phyloP scores from a whole-genome alignment of 2,329 filamentous ascomycete species.

The Ceratocystis diversiconidia region DNA sequence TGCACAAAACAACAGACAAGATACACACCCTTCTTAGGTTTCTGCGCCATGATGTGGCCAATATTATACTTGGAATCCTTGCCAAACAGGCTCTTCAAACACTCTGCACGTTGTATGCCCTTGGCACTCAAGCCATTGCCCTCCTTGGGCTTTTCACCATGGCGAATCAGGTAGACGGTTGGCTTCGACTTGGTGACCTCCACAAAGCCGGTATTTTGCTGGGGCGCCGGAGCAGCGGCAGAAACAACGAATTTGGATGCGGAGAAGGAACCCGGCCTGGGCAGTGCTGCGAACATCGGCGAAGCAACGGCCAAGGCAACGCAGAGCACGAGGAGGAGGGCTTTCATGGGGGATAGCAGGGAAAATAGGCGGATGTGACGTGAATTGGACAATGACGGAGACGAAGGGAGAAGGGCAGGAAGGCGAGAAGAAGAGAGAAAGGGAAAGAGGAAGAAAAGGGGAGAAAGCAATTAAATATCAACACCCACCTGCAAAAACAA shows the following conservation, averaged over 20 bases:
- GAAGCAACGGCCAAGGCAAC: constrained; percentile 4
- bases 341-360: constrained; percentile 24
- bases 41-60: constrained; percentile 43
- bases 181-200: constrained; percentile 22
- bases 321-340: constrained; percentile 28
- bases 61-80: constrained; percentile 38
- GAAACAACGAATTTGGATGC: background rate
- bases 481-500: background rate
- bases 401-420: background rate
- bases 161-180: constrained; percentile 48
- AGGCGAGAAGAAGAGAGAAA: background rate
- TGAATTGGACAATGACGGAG: background rate
- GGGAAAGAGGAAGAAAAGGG: background rate
- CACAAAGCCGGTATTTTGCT: too few relatives aligned
- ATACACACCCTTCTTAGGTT: constrained; percentile 32
- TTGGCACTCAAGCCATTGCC: constrained; percentile 35
- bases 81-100: constrained; percentile 43
- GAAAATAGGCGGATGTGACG: too few relatives aligned
- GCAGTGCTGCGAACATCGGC: background rate
- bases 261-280: background rate
- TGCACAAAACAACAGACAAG: background rate
- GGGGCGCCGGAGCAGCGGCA: background rate
- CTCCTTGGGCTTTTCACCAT: constrained; percentile 46
- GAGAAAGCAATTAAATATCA: background rate
- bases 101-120: constrained; percentile 44